A percentile compares a stretch with the other conserved stretches of the same genome.
Conservation (phyloP, 768 basidiomycete genomes). For the Termitomyces titanicus region DNA sequence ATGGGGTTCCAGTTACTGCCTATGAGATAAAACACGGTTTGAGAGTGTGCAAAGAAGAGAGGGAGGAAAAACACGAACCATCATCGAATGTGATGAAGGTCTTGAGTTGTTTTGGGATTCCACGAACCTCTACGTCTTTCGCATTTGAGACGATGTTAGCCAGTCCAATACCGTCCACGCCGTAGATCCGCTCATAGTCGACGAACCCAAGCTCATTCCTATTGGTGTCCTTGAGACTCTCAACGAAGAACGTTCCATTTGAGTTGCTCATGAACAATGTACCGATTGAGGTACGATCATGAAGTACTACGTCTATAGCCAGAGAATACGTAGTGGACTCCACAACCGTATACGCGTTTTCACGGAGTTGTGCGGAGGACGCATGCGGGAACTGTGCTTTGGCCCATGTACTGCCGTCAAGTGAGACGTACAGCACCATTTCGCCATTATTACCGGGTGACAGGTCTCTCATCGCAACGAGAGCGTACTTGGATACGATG, state of each 20-base stretch:
- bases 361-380: conserved; percentile 68
- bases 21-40: background rate
- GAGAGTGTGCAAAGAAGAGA: conserved; percentile 12
- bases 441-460: conserved; percentile 53
- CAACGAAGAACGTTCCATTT: conserved; percentile 93
- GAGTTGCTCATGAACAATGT: conserved; percentile 95
- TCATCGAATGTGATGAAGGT: conserved; percentile 91
- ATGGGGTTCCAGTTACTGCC: conserved; percentile 77
- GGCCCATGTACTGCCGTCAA: conserved; percentile 83
- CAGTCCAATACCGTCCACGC: conserved; percentile 86
- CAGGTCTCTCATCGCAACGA: conserved; percentile 82
- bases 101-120: conserved; percentile 67
- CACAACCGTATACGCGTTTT: conserved; percentile 95
- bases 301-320: conserved; percentile 88
- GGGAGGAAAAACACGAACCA: conserved; percentile 17
- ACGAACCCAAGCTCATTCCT: conserved; percentile 86
- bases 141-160: conserved; percentile 86
- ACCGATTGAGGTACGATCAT: conserved; percentile 64
- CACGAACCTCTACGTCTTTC: conserved; percentile 73
- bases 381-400: conserved; percentile 93
- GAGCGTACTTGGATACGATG: conserved; percentile 88
- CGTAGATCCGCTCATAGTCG: conserved; percentile 87
- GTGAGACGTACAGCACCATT: conserved; percentile 82
- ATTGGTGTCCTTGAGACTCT: conserved; percentile 90
- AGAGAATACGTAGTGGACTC: conserved; percentile 93